Conservation (phyloP, 495 filamentous ascomycete species). For the Penicillium ochrochloron region DNA sequence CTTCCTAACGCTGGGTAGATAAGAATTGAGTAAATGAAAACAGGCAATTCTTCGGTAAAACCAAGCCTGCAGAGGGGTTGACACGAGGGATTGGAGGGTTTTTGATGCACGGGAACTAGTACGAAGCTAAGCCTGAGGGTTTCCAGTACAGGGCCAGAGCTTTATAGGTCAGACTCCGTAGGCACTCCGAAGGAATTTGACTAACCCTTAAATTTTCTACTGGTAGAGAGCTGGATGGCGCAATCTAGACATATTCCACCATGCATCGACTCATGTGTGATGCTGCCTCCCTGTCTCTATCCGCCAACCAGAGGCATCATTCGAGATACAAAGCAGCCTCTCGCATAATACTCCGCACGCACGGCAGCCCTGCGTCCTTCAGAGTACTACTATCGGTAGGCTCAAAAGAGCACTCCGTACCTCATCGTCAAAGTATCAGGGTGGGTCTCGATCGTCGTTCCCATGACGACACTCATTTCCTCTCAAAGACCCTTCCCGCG, state of each 20-base stretch:
- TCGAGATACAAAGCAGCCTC: background rate
- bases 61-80: background rate
- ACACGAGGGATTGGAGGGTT: background rate
- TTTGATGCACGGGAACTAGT: conserved; percentile 14
- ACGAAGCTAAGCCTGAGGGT: conserved; percentile 10
- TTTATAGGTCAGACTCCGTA: conserved; percentile 12
- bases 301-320: background rate
- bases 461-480: conserved; percentile 39
- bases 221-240: background rate
- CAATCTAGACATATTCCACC: conserved; percentile 1
- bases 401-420: conserved; percentile 18
- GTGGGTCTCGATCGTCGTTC: conserved; percentile 38
- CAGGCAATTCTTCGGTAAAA: background rate
- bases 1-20: background rate
- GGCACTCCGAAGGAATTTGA: background rate
- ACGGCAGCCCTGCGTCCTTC: background rate
- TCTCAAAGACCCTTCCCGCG: conserved; percentile 27
- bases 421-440: conserved; percentile 22
- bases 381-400: background rate
- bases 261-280: conserved; percentile 16
- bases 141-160: conserved; percentile 9
- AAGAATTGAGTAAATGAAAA: background rate
- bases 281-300: conserved; percentile 16
- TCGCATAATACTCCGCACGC: conserved; percentile 3
- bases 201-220: background rate